Percentiles rank a stretch among this genome's conserved stretches.
These are phyloP conservation scores for Skeletonema menzelii DNA, from an alignment of 108 stramenopile species.

Conservation along the genomic window DNA sequence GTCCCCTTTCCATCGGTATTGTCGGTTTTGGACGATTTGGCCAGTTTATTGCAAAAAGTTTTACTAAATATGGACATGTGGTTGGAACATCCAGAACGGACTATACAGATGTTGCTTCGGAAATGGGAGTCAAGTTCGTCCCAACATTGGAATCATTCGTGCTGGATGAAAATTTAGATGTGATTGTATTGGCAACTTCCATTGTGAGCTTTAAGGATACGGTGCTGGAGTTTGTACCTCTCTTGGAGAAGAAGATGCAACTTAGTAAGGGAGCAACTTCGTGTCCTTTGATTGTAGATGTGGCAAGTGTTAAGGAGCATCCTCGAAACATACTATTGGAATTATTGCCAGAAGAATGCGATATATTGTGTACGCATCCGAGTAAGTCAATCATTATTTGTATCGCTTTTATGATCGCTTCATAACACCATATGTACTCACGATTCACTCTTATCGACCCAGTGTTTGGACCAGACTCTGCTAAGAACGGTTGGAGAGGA, in stretches of 20 bases:
- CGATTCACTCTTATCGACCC: neutral
- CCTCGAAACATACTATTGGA: slow-evolving; percentile 86
- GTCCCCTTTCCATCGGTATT: slow-evolving; percentile 89
- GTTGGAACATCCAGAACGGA: slow-evolving; percentile 69
- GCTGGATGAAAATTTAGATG: slow-evolving; percentile 66
- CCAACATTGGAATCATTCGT: slow-evolving; percentile 66
- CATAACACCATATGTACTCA: no score
- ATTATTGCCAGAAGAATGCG: slow-evolving; percentile 79
- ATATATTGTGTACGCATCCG: slow-evolving; percentile 97
- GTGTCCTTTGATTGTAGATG: slow-evolving; percentile 91
- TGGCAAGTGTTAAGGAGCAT: slow-evolving; percentile 97
- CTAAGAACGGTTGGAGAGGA: slow-evolving; percentile 74
- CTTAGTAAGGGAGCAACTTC: slow-evolving; percentile 34
- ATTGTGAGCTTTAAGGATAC: slow-evolving; percentile 91
- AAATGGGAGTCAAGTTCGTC: slow-evolving; percentile 73
- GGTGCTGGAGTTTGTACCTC: slow-evolving; percentile 48
- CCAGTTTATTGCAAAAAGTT: slow-evolving; percentile 90
- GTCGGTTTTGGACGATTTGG: slow-evolving; percentile 94
- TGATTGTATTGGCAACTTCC: slow-evolving; percentile 76
- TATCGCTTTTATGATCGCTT: no score
- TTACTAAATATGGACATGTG: slow-evolving; percentile 60
- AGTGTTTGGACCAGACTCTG: slow-evolving; percentile 91
- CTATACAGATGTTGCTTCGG: slow-evolving; percentile 72
- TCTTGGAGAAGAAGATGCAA: slow-evolving; percentile 28
- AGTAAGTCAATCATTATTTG: slow-evolving; percentile 85